Conservation (phyloP, 2,329 filamentous ascomycete genomes). For the Claviceps citrina region DNA sequence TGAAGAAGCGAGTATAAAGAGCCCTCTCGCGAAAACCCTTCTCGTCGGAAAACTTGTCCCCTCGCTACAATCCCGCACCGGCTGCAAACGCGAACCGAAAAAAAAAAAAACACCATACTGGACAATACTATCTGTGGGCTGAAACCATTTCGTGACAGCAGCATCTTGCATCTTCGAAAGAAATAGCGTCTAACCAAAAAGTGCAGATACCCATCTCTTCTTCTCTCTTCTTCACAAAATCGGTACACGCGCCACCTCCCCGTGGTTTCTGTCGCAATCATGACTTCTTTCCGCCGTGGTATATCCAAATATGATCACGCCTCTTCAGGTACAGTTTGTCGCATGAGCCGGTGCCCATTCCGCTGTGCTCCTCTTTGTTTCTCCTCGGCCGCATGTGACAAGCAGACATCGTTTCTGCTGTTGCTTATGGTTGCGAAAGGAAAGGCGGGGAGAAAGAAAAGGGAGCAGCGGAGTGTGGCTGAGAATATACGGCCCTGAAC, state of each 20-base stretch:
- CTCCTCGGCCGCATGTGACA: neutral
- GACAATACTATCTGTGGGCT: neutral
- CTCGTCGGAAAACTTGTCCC: neutral
- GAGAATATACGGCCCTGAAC: slow-evolving; percentile 87
- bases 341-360: slow-evolving; percentile 48
- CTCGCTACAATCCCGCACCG: neutral
- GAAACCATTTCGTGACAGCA: too few species aligned
- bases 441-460: neutral
- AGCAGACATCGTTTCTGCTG: neutral
- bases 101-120: neutral
- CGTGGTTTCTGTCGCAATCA: slow-evolving; percentile 12
- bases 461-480: slow-evolving; percentile 23
- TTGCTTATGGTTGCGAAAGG: neutral
- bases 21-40: slow-evolving; percentile 1
- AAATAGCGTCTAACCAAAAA: neutral
- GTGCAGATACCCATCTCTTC: neutral
- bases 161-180: neutral
- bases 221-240: slow-evolving; percentile 1
- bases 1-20: neutral
- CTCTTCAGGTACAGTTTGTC: slow-evolving; percentile 30
- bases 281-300: slow-evolving; percentile 21
- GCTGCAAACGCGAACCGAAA: neutral
- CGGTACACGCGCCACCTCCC: slow-evolving; percentile 13
- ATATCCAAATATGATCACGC: slow-evolving; percentile 22
- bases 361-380: slow-evolving; percentile 3